Conservation (phyloP, 306 rosid species). For the Trichosanthes truncata region DNA sequence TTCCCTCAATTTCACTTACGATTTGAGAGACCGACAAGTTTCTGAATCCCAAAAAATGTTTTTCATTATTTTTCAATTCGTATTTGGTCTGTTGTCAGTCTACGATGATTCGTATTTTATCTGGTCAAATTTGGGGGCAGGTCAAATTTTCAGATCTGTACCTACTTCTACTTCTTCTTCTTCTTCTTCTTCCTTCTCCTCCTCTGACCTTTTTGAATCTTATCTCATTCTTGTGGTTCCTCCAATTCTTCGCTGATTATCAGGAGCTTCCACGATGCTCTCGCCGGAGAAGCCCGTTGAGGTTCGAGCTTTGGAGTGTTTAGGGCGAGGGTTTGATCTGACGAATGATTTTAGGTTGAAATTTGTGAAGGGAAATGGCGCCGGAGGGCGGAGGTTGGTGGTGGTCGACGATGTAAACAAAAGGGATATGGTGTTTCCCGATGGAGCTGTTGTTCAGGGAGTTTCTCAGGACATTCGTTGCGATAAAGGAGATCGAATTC, state of each 20-base stretch:
- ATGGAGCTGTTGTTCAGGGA: slow-evolving; percentile 42
- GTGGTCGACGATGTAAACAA: slow-evolving; percentile 49
- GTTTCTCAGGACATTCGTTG: slow-evolving; percentile 77
- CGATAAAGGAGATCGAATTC: slow-evolving; percentile 91
- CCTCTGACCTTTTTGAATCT: slow-evolving; percentile 4
- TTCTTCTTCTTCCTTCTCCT: neutral
- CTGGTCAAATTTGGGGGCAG: slow-evolving; percentile 11
- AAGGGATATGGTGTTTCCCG: slow-evolving; percentile 79
- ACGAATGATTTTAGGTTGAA: slow-evolving; percentile 75
- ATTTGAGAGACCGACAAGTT: neutral
- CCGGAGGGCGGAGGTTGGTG: slow-evolving; percentile 46
- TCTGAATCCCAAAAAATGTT: neutral
- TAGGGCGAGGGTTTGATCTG: slow-evolving; percentile 87
- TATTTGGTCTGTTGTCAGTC: neutral
- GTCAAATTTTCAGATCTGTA: slow-evolving; percentile 3
- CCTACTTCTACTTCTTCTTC: neutral
- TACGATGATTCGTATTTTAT: neutral
- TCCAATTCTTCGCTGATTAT: neutral
- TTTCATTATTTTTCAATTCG: slow-evolving; percentile 6
- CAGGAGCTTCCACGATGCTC: slow-evolving; percentile 12
- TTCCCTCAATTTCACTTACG: neutral
- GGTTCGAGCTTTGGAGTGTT: slow-evolving; percentile 56
- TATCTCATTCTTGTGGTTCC: neutral
- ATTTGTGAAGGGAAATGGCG: slow-evolving; percentile 52
- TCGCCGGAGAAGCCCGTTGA: slow-evolving; percentile 36